Evolutionary conservation across 768 basidiomycete species (phyloP).

Genomic region (Podaxis sp.): DNA sequence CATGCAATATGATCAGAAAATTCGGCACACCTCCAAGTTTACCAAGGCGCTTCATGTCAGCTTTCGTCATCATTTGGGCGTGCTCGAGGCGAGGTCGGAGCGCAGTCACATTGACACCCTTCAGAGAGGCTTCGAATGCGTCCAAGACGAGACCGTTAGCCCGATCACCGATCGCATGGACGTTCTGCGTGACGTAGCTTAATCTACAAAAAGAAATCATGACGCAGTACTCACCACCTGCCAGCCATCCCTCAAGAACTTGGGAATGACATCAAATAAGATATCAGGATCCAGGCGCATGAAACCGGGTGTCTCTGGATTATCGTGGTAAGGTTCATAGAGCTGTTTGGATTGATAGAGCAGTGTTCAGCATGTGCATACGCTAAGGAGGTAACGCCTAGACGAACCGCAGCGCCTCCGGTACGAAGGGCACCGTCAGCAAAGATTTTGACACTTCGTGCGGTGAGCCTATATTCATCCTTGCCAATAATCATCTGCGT

Average conservation of each 20-base stretch:
- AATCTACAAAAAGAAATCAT: not conserved
- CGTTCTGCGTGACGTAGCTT: slow-evolving; percentile 51
- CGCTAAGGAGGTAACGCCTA: slow-evolving; percentile 6
- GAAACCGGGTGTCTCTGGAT: slow-evolving; percentile 71
- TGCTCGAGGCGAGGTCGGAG: slow-evolving; percentile 85
- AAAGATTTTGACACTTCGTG: slow-evolving; percentile 80
- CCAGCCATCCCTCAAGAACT: slow-evolving; percentile 80
- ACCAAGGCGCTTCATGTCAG: slow-evolving; percentile 75
- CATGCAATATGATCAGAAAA: not conserved
- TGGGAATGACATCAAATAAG: slow-evolving; percentile 60
- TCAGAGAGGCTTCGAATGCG: slow-evolving; percentile 71
- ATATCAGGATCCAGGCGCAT: slow-evolving; percentile 68
- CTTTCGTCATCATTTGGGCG: slow-evolving; percentile 80
- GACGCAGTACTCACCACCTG: slow-evolving; percentile 66
- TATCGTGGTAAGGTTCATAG: slow-evolving; percentile 79
- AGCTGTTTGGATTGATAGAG: slow-evolving; percentile 39
- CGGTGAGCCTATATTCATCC: slow-evolving; percentile 61
- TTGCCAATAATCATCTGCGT: slow-evolving; percentile 52
- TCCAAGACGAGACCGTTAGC: slow-evolving; percentile 84
- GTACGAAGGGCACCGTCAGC: slow-evolving; percentile 81
- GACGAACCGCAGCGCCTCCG: slow-evolving; percentile 81
- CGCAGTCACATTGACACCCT: slow-evolving; percentile 58
- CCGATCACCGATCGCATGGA: slow-evolving; percentile 85
- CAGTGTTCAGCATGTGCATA: not conserved
- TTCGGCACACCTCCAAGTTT: slow-evolving; percentile 66